Evolutionary conservation across 768 basidiomycete species (phyloP), one percentile per base, ranked within the genome.

Genomic region (Tephrocybe rancida): DNA sequence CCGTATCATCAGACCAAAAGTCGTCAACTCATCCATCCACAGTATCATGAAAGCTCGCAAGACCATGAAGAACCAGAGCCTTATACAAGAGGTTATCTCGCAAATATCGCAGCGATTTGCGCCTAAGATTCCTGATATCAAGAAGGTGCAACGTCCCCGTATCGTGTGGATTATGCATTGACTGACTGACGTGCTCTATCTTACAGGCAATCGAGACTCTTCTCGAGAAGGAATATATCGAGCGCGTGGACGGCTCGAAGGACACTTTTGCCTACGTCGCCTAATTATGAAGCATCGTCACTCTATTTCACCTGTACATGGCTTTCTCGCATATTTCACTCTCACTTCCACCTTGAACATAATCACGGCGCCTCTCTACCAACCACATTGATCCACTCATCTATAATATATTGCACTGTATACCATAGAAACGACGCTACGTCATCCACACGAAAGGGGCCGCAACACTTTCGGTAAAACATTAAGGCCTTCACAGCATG

Each of bases 141-240:
- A 98, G 74, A 96, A 96, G 85, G 92, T 88, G n/a, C 39, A 32
- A 32, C 13, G 13, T 32, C 30, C 13, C n/a, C n/a, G n/a, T 32
- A 7, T 32, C 13, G 30, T 32, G 7, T 32, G 30, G 13, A 13
- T 16, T 37, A 13, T 37, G 7, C 10, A 37, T 46, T 41, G 7
- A 7, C 45, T 18, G 5, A 24, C 5, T n/a, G 21, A 32, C 14
- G n/a, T 24, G 22, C 21, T n/a, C 57, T 32, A 62, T 62, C 32
- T 16, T 34, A 5, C 44, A 90, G 89, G 92, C 93, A 4, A 96
- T 98, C 58, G 95, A 98, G 65, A 87, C 87, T 14, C 76, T 99
- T 25, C 77, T 98, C 45, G 97, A 98, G 77, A 97, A 98, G 74
- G 96, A 99, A 71, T 99, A 98, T 70, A 90, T 99, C 62, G 96